Base-by-base conservation (phyloP, 345 rosid species). In the Eucalyptus cloeziana region DNA sequence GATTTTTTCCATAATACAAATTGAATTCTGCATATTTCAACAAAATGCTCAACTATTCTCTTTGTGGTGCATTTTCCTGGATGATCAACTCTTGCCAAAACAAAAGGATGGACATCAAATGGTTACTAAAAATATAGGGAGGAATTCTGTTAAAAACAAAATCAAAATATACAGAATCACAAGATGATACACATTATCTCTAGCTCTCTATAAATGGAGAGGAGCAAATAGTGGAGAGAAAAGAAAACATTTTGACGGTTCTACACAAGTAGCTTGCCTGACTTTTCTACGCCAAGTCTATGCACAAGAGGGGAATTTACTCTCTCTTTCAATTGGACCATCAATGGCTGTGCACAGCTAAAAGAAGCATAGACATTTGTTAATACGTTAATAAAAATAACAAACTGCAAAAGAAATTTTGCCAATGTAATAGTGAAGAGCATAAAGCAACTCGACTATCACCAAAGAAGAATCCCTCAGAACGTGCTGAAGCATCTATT, bases 401-500 rank as follows among this genome's bases (percentile, higher is more conserved):
- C 58, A 52, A 52, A 52, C 10, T 52, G 24, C 24, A 52, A 52
- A 52, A 19, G 24, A 52, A 52, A 0, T 19, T 52, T 52, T 52
- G 4, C 3, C 24, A 19, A 52, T 52, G 24, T 7, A 52, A 52
- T 7, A 19, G 4, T 52, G 58, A 19, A 52, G 2, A 19, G 24
- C 10, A 52, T 52, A 52, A 52, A 19, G 0, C 0, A 0, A 52
- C 58, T 7, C 56, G 4, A 19, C 24, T 7, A 52, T 52, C 58
- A 52, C 58, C 24, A 0, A 52, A 52, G 24, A 52, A 52, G 19
- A 52, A 52, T 52, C 58, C 58, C 58, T 7, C 58, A 19, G 0
- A 52, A 19, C 0, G 24, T 52, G 58, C 5, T 0, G 0, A 52
- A 52, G 0, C 4, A 0, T 52, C 5, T 52, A 3, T 52, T 19